Conservation (phyloP, 148 eudicot species). For the Vaccinium macrocarpon region DNA sequence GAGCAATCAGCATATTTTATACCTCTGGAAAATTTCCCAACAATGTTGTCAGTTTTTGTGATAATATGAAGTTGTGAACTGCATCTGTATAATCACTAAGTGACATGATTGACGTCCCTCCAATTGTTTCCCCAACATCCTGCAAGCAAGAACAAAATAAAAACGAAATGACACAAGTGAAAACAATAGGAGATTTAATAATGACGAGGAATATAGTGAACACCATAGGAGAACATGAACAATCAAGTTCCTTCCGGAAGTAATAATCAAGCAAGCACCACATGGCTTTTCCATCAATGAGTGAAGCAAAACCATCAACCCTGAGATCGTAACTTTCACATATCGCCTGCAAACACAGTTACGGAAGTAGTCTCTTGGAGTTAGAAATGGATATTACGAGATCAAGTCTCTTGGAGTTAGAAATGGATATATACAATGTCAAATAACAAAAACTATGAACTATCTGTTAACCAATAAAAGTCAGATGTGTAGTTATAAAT, state of each 20-base stretch:
- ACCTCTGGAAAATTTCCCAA: slow-evolving; percentile 96
- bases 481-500: not conserved
- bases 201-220: slow-evolving; percentile 4
- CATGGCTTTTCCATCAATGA: slow-evolving; percentile 93
- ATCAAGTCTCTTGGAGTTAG: not conserved
- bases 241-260: slow-evolving; percentile 70
- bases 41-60: slow-evolving; percentile 75
- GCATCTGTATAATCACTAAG: slow-evolving; percentile 77
- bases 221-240: slow-evolving; percentile 59
- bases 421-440: not conserved
- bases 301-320: slow-evolving; percentile 56
- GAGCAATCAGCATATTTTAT: slow-evolving; percentile 10
- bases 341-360: slow-evolving; percentile 52
- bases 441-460: not conserved
- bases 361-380: not conserved
- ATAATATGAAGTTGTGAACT: slow-evolving; percentile 82
- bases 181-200: not conserved
- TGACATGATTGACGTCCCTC: slow-evolving; percentile 68
- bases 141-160: slow-evolving; percentile 28
- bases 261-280: slow-evolving; percentile 97
- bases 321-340: slow-evolving; percentile 63
- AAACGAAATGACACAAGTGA: slow-evolving; percentile 6
- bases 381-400: not conserved
- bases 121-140: slow-evolving; percentile 40
- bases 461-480: not conserved